Percentiles rank a stretch among this genome's conserved stretches.
Conservation (phyloP, 192 early-diverging fungal genomes). For the Martensiomyces pterosporus region DNA sequence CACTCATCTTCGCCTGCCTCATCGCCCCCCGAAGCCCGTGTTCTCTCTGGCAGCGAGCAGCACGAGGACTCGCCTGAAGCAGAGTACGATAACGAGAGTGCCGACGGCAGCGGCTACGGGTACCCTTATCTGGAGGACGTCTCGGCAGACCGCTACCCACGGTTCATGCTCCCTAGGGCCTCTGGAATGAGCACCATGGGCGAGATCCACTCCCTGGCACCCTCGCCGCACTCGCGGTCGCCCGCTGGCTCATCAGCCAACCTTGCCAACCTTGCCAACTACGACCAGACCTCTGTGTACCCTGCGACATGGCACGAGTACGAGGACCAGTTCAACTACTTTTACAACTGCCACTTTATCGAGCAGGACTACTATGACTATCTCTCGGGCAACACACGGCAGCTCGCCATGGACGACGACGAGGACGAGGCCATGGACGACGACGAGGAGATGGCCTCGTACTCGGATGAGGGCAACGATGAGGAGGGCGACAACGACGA, state of each 20-base stretch:
- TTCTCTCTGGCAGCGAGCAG: neutral
- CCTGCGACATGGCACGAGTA: constrained; percentile 47
- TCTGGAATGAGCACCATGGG: constrained; percentile 48
- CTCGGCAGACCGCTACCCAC: constrained; percentile 12
- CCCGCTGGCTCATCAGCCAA: constrained; percentile 10
- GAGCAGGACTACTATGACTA: constrained; percentile 50
- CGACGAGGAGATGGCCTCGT: constrained; percentile 7
- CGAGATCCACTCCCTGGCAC: constrained; percentile 38
- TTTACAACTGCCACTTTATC: constrained; percentile 49
- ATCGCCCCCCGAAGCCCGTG: neutral
- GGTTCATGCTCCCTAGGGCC: constrained; percentile 41
- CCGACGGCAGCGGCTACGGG: neutral
- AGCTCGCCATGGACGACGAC: neutral
- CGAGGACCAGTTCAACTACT: constrained; percentile 49
- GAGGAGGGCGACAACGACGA: neutral
- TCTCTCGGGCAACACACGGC: constrained; percentile 10
- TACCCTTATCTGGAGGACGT: neutral
- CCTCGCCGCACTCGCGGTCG: constrained; percentile 8
- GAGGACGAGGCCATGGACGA: neutral
- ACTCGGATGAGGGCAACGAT: constrained; percentile 8
- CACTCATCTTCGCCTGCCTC: neutral
- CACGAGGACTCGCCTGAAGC: neutral
- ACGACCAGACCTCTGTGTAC: constrained; percentile 21
- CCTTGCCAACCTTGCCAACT: constrained; percentile 6
- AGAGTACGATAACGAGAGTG: neutral